A percentile compares a stretch with the other conserved stretches of the same genome.
phyloP scores from a whole-genome alignment of 2,329 filamentous ascomycete genomes.

The Fusarium secorum region DNA sequence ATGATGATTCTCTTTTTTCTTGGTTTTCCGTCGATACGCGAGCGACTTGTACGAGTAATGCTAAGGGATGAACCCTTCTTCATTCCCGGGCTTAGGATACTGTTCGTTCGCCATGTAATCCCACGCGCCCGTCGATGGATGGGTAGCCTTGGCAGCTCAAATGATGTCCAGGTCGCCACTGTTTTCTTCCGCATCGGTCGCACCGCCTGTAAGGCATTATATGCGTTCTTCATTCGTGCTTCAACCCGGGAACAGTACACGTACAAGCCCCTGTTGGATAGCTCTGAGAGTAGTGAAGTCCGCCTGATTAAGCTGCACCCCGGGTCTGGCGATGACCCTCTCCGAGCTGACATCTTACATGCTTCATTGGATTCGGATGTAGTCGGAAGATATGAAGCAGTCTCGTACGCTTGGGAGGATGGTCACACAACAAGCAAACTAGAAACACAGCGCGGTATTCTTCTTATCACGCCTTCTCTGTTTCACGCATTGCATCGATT shows the following conservation, averaged over 20 bases:
- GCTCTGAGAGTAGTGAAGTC: neutral
- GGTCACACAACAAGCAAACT: neutral
- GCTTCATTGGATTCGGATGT: neutral
- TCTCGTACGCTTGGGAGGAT: neutral
- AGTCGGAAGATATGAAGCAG: neutral
- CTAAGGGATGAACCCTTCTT: neutral
- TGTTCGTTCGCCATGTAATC: neutral
- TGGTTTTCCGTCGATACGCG: neutral
- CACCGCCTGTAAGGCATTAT: accelerated
- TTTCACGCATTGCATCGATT: neutral
- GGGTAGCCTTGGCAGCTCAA: neutral
- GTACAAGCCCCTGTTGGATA: neutral
- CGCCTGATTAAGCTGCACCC: neutral
- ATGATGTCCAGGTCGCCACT: neutral
- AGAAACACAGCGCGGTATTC: neutral
- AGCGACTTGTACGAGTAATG: neutral
- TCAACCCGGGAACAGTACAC: neutral
- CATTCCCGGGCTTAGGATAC: accelerated
- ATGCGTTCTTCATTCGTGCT: neutral
- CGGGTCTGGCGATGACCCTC: neutral
- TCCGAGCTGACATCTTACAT: neutral
- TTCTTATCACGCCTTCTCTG: neutral
- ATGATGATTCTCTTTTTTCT: neutral
- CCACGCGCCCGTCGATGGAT: neutral
- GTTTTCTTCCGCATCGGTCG: neutral